Evolutionary conservation across 2,329 filamentous ascomycete genomes (phyloP).

Genomic region (Diaporthe caulivora): DNA sequence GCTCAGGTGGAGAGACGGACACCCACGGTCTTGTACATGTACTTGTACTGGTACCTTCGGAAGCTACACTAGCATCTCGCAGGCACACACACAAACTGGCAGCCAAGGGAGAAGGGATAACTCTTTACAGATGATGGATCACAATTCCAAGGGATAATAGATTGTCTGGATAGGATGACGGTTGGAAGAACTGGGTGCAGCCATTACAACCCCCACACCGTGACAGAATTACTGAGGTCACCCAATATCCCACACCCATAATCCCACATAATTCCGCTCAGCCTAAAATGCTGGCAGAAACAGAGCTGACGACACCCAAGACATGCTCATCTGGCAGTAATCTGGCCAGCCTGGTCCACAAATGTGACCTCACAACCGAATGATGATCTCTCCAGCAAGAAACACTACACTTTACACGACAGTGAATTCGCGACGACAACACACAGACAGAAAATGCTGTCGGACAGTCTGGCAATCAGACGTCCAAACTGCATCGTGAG

Average conservation of each 20-base stretch:
- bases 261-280: slow-evolving; percentile 9
- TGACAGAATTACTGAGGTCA: neutral
- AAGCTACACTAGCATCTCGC: neutral
- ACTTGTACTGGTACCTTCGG: too few species aligned
- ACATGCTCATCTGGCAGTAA: slow-evolving; percentile 8
- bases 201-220: neutral
- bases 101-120: slow-evolving; percentile 22
- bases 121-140: neutral
- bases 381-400: neutral
- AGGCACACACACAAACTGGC: neutral
- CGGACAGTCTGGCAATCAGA: neutral
- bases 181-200: neutral
- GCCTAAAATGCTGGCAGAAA: slow-evolving; percentile 31
- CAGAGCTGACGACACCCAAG: slow-evolving; percentile 27
- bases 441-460: neutral
- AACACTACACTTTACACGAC: neutral
- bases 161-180: neutral
- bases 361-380: neutral
- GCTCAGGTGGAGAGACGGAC: slow-evolving; percentile 12
- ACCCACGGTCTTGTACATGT: too few species aligned
- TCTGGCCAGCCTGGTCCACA: neutral
- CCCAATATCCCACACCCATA: slow-evolving; percentile 15
- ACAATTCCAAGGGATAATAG: neutral
- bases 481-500: neutral
- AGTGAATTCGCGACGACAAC: neutral